Percentiles rank a stretch among this genome's conserved stretches.
Conservation (phyloP, 225 moss, liverwort and hornwort species). For the Ulota crispa region DNA sequence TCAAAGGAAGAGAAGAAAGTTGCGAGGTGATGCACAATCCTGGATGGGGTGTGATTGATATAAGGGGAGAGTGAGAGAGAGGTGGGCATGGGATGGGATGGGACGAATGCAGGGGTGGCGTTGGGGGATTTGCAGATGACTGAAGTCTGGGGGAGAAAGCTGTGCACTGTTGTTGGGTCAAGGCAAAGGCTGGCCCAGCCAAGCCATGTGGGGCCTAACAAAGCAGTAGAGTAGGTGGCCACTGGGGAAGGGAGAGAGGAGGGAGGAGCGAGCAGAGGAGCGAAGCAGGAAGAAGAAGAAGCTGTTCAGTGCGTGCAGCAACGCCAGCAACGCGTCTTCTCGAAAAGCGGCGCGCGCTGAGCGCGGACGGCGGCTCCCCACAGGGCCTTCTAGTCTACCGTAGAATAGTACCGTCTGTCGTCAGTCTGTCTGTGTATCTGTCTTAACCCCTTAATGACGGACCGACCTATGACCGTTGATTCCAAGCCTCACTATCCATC, state of each 20-base stretch:
- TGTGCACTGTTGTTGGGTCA: not conserved
- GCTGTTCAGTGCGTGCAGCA: not conserved
- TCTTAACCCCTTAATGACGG: no score
- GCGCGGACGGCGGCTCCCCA: conserved; percentile 9
- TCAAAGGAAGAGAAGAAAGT: not conserved
- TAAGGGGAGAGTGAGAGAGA: not conserved
- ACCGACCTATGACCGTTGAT: no score
- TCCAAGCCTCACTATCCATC: no score
- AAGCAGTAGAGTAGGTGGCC: not conserved
- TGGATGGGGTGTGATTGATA: not conserved
- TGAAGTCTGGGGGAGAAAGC: conserved; percentile 19
- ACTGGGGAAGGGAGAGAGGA: not conserved
- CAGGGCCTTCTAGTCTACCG: not conserved
- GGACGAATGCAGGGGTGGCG: not conserved
- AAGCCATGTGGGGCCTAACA: not conserved
- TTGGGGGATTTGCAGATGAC: not conserved
- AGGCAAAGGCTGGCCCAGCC: no score
- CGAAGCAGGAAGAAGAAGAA: not conserved
- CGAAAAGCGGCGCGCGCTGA: conserved; percentile 12
- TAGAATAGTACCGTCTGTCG: no score
- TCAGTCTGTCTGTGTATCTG: no score
- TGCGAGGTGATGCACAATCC: not conserved
- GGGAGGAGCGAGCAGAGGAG: no score
- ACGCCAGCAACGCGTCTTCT: not conserved
- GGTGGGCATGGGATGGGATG: not conserved